A percentile compares a stretch with the other conserved stretches of the same genome.
These are phyloP conservation scores for Hypoxylon fragiforme DNA, from an alignment of 495 filamentous ascomycete genomes.

Conservation along the genomic window DNA sequence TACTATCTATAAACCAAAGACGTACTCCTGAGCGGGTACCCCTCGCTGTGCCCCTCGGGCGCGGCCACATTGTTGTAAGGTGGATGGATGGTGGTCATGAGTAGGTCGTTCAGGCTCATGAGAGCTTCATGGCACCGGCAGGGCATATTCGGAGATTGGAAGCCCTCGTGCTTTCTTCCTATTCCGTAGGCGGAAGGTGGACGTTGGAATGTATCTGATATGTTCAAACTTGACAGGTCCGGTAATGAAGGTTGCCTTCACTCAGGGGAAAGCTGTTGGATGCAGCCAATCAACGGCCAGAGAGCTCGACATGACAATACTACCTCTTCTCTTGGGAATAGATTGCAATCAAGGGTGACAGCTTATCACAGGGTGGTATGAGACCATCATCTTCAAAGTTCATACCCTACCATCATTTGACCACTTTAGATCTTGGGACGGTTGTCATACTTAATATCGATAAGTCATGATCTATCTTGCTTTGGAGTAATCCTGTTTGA, in stretches of 20 bases:
- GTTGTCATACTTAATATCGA: conserved; percentile 20
- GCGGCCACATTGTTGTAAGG: conserved; percentile 4
- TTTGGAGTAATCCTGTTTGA: too few relatives aligned
- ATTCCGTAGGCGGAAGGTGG: conserved; percentile 38
- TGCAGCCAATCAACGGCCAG: conserved; percentile 28
- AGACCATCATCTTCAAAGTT: conserved; percentile 27
- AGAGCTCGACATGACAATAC: conserved; percentile 8
- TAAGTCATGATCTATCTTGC: conserved; percentile 5
- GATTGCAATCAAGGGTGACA: conserved; percentile 27
- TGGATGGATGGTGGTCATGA: conserved; percentile 18
- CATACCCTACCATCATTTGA: conserved; percentile 42
- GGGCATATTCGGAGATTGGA: conserved; percentile 10
- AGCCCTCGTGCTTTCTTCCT: conserved; percentile 31
- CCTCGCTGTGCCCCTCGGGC: conserved; percentile 13
- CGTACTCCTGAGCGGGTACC: conserved; percentile 10
- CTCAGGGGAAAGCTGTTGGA: conserved; percentile 34
- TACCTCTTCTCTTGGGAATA: conserved; percentile 27
- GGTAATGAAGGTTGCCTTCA: conserved; percentile 31
- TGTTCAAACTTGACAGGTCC: conserved; percentile 22
- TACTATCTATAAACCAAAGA: conserved; percentile 16
- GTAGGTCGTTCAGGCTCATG: conserved; percentile 22
- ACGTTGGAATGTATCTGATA: conserved; percentile 35
- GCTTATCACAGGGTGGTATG: conserved; percentile 38
- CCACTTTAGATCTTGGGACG: conserved; percentile 32
- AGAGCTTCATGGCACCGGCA: conserved; percentile 18